Percentiles rank a stretch among this genome's conserved stretches.
phyloP scores from a whole-genome alignment of 1,284 basidiomycete species.

The Bjerkandera adusta region DNA sequence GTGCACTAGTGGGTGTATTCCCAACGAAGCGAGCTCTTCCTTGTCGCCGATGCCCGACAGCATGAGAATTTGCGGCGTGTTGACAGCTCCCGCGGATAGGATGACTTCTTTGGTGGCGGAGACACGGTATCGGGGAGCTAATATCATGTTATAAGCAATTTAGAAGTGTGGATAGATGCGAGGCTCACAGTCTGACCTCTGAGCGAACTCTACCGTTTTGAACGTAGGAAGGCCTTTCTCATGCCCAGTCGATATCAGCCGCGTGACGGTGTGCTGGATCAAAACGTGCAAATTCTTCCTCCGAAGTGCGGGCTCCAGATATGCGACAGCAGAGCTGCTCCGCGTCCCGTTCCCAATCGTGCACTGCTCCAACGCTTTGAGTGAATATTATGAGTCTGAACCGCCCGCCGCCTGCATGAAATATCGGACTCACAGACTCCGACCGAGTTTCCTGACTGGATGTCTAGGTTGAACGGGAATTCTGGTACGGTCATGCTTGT shows the following conservation, averaged over 20 bases:
- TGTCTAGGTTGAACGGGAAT: constrained; percentile 24
- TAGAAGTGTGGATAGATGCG: constrained; percentile 1
- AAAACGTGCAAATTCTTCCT: constrained; percentile 42
- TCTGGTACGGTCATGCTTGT: constrained; percentile 1
- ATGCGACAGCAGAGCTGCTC: constrained; percentile 29
- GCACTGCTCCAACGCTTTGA: constrained; percentile 31
- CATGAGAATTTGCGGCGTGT: constrained; percentile 32
- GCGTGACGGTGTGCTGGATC: constrained; percentile 38
- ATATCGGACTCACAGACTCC: constrained; percentile 5
- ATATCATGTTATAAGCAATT: constrained; percentile 6
- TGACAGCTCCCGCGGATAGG: constrained; percentile 33
- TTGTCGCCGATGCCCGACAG: constrained; percentile 26
- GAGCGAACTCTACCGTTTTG: constrained; percentile 32
- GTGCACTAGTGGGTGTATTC: constrained; percentile 31
- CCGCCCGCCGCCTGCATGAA: not conserved
- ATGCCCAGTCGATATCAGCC: constrained; percentile 29
- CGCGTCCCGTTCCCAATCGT: constrained; percentile 25
- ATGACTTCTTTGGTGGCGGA: constrained; percentile 27
- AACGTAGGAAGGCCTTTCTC: constrained; percentile 25
- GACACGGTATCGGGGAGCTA: constrained; percentile 19
- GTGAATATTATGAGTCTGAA: no score
- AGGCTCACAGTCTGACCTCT: constrained; percentile 19
- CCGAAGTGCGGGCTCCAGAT: constrained; percentile 29
- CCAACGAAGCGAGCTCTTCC: constrained; percentile 17
- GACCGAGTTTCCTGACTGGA: constrained; percentile 8